Percentiles rank a stretch among this genome's conserved stretches.
Evolutionary conservation across 163 green algal genomes (phyloP).

Genomic region (Chloromonas sp.): DNA sequence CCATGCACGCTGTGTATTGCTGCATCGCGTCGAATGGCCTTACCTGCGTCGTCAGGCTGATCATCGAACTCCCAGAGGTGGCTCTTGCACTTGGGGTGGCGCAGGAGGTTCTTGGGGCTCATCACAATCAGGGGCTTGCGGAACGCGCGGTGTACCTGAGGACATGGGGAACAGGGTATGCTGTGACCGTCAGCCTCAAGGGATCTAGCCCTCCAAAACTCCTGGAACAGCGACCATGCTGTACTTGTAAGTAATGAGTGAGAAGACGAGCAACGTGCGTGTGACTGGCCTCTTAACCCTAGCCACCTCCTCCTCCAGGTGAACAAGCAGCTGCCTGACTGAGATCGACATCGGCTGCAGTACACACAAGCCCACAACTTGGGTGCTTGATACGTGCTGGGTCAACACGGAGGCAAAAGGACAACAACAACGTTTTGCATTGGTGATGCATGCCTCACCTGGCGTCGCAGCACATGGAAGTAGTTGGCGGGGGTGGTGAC

Average conservation of each 20-base stretch:
- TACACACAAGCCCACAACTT: too few relatives aligned
- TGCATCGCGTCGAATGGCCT: background rate
- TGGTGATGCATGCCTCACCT: constrained; percentile 35
- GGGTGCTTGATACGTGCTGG: too few relatives aligned
- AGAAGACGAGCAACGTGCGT: too few relatives aligned
- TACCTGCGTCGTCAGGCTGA: constrained; percentile 65
- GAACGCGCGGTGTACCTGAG: constrained; percentile 90
- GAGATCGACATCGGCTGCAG: too few relatives aligned
- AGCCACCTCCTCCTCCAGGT: too few relatives aligned
- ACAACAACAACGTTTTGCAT: too few relatives aligned
- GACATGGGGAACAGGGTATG: background rate
- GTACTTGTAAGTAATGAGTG: too few relatives aligned
- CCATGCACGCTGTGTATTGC: background rate
- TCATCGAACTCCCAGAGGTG: constrained; percentile 94
- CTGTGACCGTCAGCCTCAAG: background rate
- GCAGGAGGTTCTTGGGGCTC: constrained; percentile 93
- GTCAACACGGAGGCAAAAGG: too few relatives aligned
- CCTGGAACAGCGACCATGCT: too few relatives aligned
- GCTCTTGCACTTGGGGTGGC: constrained; percentile 82
- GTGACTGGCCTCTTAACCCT: too few relatives aligned
- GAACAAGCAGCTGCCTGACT: too few relatives aligned
- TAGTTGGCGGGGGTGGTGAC: constrained; percentile 97
- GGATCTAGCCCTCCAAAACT: too few relatives aligned
- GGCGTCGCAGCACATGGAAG: constrained; percentile 92
- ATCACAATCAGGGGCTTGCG: constrained; percentile 97